Evolutionary conservation across 2,329 filamentous ascomycete species (phyloP).

Genomic region (Microcyclospora tardicrescens): DNA sequence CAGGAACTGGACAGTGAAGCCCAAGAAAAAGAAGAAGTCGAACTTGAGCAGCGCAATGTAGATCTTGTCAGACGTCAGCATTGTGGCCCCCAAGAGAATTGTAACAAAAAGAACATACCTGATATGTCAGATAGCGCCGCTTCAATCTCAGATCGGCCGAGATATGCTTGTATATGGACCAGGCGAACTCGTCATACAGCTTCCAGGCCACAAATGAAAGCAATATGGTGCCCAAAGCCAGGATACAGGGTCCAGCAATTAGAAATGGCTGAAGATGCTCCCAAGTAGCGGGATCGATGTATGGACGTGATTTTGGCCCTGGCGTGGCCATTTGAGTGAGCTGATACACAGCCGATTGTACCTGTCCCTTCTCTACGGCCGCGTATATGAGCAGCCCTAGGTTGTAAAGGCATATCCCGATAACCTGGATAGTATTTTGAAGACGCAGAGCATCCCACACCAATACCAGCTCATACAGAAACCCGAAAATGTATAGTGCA

Average conservation of each 20-base stretch:
- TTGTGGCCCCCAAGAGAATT: neutral
- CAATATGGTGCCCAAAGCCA: conserved; percentile 59
- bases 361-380: conserved; percentile 84
- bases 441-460: conserved; percentile 86
- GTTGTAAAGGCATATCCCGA: conserved; percentile 88
- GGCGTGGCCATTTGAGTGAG: neutral
- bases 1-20: conserved; percentile 95
- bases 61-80: conserved; percentile 46
- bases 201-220: conserved; percentile 81
- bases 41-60: conserved; percentile 97
- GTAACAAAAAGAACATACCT: conserved; percentile 45
- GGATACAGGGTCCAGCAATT: conserved; percentile 72
- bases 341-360: conserved; percentile 54
- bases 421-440: conserved; percentile 98
- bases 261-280: conserved; percentile 57
- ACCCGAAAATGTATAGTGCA: conserved; percentile 93
- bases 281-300: conserved; percentile 48
- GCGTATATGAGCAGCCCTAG: conserved; percentile 84
- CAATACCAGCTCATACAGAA: conserved; percentile 78
- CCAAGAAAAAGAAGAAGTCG: conserved; percentile 99
- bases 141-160: conserved; percentile 95
- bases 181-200: conserved; percentile 95
- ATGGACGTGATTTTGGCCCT: conserved; percentile 32
- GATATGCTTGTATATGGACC: conserved; percentile 99
- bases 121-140: conserved; percentile 87